phyloP scores from a whole-genome alignment of 352 stramenopile genomes.

The Phytophthora podocarpi region DNA sequence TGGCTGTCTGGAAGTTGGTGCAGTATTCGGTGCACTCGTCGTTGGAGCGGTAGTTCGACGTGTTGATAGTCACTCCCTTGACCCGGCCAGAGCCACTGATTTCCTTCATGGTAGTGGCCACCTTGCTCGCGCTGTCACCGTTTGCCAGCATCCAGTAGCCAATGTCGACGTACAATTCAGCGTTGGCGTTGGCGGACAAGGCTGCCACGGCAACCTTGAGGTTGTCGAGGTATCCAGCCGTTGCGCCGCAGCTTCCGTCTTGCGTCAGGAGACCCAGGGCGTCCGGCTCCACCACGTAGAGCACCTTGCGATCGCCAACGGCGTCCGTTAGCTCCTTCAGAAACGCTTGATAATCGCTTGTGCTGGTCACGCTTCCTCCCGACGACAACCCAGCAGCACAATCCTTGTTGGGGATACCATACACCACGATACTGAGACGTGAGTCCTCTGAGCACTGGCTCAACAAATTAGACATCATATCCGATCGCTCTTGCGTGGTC shows the following conservation, averaged over 20 bases:
- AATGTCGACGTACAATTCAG: slow-evolving; percentile 67
- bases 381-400: slow-evolving; percentile 60
- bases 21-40: slow-evolving; percentile 45
- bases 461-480: slow-evolving; percentile 32
- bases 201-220: slow-evolving; percentile 44
- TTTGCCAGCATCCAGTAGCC: slow-evolving; percentile 59
- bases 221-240: slow-evolving; percentile 54
- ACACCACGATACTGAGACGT: slow-evolving; percentile 61
- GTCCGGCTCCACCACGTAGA: slow-evolving; percentile 78
- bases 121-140: slow-evolving; percentile 17
- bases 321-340: slow-evolving; percentile 40
- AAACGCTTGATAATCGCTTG: slow-evolving; percentile 53
- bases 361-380: slow-evolving; percentile 40
- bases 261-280: slow-evolving; percentile 54
- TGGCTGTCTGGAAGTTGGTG: slow-evolving; percentile 33
- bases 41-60: slow-evolving; percentile 63
- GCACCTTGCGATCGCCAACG: slow-evolving; percentile 57
- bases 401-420: slow-evolving; percentile 81
- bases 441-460: slow-evolving; percentile 36
- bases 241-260: slow-evolving; percentile 46
- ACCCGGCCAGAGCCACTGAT: slow-evolving; percentile 23
- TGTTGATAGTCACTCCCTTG: slow-evolving; percentile 47
- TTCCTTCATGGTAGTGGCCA: slow-evolving; percentile 40
- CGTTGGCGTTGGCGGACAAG: slow-evolving; percentile 57
- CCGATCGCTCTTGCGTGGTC: slow-evolving; percentile 28